Evolutionary conservation across 768 basidiomycete species (phyloP).

Genomic region (Mycena epipterygia): DNA sequence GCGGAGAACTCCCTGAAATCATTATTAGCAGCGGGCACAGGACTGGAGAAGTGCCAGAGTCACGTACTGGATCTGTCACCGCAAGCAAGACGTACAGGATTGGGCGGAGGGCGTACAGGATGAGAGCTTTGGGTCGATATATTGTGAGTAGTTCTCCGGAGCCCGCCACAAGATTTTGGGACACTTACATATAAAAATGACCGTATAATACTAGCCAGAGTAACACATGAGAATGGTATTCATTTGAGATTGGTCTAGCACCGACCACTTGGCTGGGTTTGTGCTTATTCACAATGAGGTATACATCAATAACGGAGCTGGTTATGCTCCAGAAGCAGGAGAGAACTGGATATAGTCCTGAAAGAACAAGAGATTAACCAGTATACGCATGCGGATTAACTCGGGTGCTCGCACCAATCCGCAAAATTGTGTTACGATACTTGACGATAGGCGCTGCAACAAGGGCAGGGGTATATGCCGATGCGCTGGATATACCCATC

Average conservation of each 20-base stretch:
- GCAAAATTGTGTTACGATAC: conserved; percentile 6
- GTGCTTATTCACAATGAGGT: not conserved
- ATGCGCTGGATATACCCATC: not conserved
- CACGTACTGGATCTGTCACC: not conserved
- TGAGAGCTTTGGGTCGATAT: not conserved
- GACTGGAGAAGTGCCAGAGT: not conserved
- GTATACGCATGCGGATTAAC: not conserved
- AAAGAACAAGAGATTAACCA: not conserved
- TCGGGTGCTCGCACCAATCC: not conserved
- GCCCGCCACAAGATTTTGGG: not conserved
- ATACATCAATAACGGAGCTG: not conserved
- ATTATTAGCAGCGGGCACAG: not conserved
- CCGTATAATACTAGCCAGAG: too few species aligned
- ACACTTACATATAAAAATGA: not conserved
- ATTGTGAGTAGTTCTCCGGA: not conserved
- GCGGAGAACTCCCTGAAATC: not conserved
- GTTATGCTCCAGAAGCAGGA: conserved; percentile 1
- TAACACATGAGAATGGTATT: not conserved
- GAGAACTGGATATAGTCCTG: conserved; percentile 10
- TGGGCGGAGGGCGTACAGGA: not conserved
- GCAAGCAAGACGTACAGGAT: not conserved
- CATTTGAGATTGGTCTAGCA: not conserved
- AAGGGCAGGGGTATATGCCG: not conserved
- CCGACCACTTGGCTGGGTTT: not conserved
- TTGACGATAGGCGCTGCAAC: not conserved